phyloP scores from a whole-genome alignment of 306 rosid genomes.

The Pueraria montana region DNA sequence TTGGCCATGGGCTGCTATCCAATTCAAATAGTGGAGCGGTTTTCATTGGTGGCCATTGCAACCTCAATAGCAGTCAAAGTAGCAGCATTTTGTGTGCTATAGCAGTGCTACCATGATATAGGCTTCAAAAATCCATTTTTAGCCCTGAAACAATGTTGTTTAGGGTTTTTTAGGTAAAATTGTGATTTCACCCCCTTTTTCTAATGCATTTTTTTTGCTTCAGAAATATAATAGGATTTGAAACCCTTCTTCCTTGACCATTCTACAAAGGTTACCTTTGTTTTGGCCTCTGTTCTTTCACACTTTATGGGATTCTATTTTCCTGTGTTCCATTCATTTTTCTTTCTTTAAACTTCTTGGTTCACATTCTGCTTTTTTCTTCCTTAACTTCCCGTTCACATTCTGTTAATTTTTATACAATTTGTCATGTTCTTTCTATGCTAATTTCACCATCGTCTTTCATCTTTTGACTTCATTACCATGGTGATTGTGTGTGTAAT shows the following conservation, averaged over 20 bases:
- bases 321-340: not conserved
- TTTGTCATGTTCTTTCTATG: not conserved
- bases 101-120: not conserved
- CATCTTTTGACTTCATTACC: not conserved
- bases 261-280: not conserved
- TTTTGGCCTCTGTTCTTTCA: not conserved
- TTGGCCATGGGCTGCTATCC: not conserved
- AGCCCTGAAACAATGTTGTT: not conserved
- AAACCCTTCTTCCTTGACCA: not conserved
- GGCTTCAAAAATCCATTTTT: not conserved
- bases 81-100: not conserved
- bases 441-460: not conserved
- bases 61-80: not conserved
- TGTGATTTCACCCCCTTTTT: not conserved
- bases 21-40: not conserved
- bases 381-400: not conserved
- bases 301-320: not conserved
- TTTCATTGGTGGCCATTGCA: not conserved
- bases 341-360: not conserved
- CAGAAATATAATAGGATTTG: not conserved
- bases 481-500: not conserved
- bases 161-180: not conserved
- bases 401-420: not conserved
- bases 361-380: not conserved
- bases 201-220: not conserved